Conservation (phyloP, 768 basidiomycete genomes). For the Trametes cingulata region DNA sequence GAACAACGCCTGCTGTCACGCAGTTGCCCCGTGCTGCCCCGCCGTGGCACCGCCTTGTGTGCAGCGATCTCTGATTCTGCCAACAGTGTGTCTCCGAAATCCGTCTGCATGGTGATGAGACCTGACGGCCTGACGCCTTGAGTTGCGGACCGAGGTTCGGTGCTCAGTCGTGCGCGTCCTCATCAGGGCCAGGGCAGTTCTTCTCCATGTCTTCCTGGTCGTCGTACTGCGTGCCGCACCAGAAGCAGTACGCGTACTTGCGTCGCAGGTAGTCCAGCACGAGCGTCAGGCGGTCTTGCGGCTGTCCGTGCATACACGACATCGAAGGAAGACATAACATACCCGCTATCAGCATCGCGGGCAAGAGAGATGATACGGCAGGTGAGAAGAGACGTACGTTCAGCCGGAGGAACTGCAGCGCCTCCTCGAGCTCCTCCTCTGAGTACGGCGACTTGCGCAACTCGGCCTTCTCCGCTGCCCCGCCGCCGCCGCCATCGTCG, state of each 20-base stretch:
- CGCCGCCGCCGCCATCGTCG: constrained; percentile 24
- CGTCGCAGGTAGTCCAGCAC: constrained; percentile 75
- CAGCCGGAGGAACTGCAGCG: constrained; percentile 63
- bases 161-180: constrained; percentile 76
- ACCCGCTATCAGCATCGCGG: neutral
- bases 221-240: constrained; percentile 82
- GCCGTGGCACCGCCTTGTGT: neutral
- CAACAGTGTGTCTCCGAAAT: neutral
- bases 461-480: constrained; percentile 28
- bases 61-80: neutral
- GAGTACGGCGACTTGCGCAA: constrained; percentile 40
- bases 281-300: constrained; percentile 65
- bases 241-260: constrained; percentile 79
- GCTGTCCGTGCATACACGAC: constrained; percentile 43
- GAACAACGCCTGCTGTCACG: neutral
- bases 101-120: neutral
- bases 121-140: too few species aligned
- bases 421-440: constrained; percentile 64
- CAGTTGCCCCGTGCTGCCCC: neutral
- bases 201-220: constrained; percentile 56
- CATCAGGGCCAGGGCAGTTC: constrained; percentile 73
- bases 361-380: neutral
- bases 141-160: neutral
- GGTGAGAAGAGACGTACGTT: constrained; percentile 43
- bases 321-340: too few species aligned